These are phyloP conservation scores for Tagetes erecta DNA, from an alignment of 129 eudicot genomes.

Conservation along the genomic window DNA sequence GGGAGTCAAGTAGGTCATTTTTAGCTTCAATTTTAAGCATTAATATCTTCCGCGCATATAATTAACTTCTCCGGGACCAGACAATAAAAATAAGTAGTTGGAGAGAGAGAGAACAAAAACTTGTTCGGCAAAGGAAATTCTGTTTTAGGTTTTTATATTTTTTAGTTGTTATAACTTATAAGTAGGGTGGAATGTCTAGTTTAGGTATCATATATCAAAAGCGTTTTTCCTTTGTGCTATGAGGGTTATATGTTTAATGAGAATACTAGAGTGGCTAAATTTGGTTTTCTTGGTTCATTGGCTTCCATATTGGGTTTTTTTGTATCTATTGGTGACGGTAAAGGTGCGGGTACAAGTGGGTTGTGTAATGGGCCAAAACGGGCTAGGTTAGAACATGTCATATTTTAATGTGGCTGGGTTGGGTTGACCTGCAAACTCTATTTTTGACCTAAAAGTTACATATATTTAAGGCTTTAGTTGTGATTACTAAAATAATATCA, in stretches of 20 bases:
- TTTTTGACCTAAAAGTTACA: neutral
- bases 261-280: neutral
- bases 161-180: neutral
- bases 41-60: neutral
- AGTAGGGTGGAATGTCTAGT: neutral
- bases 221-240: neutral
- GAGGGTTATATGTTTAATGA: neutral
- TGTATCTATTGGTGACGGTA: neutral
- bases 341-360: neutral
- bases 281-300: slow-evolving; percentile 4
- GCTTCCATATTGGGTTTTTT: slow-evolving; percentile 6
- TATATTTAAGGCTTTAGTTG: neutral
- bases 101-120: neutral
- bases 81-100: neutral
- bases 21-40: neutral
- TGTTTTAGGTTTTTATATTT: slow-evolving; percentile 1
- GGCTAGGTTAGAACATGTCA: neutral
- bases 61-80: neutral
- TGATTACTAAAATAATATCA: neutral
- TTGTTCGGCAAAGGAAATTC: neutral
- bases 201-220: neutral
- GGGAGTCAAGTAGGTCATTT: slow-evolving; percentile 18
- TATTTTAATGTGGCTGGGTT: slow-evolving; percentile 1
- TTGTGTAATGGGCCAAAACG: neutral
- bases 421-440: neutral